A percentile compares a stretch with the other conserved stretches of the same genome.
These are phyloP conservation scores for Dactylorhiza incarnata DNA, from an alignment of 106 monocot species.

Conservation along the genomic window DNA sequence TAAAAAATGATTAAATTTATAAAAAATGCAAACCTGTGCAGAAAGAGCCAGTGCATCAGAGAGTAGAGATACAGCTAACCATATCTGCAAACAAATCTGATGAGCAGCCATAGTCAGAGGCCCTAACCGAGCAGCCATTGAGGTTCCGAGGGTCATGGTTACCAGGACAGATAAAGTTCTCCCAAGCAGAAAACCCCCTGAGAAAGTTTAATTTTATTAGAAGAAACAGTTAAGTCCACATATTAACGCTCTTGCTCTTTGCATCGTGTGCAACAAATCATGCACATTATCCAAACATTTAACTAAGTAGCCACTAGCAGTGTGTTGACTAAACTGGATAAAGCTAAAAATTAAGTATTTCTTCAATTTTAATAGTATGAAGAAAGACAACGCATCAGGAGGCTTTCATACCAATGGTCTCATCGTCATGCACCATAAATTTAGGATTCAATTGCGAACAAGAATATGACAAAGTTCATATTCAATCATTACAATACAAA, in stretches of 20 bases:
- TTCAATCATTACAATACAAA: neutral
- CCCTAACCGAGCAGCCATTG: constrained; percentile 91
- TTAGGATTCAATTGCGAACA: neutral
- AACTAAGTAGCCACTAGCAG: neutral
- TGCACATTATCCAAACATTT: neutral
- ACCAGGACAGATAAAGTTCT: constrained; percentile 77
- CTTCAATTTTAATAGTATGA: neutral
- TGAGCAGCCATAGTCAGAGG: constrained; percentile 93
- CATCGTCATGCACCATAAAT: neutral
- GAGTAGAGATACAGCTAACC: constrained; percentile 94
- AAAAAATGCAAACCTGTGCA: constrained; percentile 51
- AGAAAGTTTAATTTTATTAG: constrained; percentile 2
- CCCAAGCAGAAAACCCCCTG: constrained; percentile 83
- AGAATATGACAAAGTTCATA: neutral
- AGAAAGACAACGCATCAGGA: neutral
- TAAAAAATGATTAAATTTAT: neutral
- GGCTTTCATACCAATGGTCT: neutral
- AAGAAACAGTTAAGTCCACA: neutral
- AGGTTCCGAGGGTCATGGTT: constrained; percentile 88
- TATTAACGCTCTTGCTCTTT: neutral
- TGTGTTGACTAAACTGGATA: neutral
- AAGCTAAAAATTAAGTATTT: neutral
- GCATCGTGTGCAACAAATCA: neutral
- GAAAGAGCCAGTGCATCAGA: constrained; percentile 95
- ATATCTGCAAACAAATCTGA: constrained; percentile 96